These are phyloP conservation scores for Buddleja alternifolia DNA, from an alignment of 257 asterid species.

Conservation along the genomic window DNA sequence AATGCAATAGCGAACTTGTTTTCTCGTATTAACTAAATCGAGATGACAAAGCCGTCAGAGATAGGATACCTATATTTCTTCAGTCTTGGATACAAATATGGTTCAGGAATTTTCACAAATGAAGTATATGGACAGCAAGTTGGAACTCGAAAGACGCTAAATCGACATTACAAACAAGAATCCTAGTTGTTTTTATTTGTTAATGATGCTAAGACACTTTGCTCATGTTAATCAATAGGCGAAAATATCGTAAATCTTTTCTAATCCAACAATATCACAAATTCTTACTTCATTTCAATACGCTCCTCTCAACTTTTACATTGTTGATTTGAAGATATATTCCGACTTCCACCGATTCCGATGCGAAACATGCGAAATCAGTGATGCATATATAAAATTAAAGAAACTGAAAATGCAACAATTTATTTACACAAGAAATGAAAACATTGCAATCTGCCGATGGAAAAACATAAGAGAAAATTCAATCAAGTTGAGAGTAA, in stretches of 20 bases:
- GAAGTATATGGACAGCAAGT: background rate
- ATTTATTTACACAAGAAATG: background rate
- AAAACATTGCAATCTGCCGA: background rate
- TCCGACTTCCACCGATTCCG: background rate
- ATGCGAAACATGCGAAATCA: background rate
- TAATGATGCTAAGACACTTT: background rate
- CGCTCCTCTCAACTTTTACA: too few species aligned
- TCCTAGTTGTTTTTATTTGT: too few species aligned
- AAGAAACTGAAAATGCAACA: background rate
- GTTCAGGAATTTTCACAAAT: background rate
- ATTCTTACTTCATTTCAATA: too few species aligned
- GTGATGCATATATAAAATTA: background rate
- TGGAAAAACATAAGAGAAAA: background rate
- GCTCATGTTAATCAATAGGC: background rate
- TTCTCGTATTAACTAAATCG: background rate
- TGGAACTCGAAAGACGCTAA: background rate
- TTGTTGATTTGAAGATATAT: too few species aligned
- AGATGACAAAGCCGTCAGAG: background rate
- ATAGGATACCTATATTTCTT: background rate
- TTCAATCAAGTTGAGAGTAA: background rate
- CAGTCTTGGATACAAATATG: background rate
- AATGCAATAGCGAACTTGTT: background rate
- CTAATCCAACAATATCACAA: background rate
- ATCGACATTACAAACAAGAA: background rate
- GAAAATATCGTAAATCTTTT: background rate